Evolutionary conservation across 2,329 filamentous ascomycete species (phyloP).

Genomic region (Ceratocystis destructans): DNA sequence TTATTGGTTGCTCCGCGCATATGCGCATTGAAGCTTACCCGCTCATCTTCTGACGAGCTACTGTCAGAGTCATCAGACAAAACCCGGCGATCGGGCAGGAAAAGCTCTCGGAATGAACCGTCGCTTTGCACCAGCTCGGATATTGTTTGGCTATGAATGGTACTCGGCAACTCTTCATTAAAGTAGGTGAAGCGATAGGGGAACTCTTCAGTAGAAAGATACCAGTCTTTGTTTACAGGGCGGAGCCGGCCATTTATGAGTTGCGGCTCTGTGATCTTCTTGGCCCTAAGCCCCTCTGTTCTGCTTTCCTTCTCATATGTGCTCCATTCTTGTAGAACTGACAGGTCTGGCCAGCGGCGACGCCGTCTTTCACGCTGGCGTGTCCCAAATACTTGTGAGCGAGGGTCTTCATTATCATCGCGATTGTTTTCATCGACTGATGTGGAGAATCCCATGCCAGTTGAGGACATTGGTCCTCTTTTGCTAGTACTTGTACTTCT

Average conservation of each 20-base stretch:
- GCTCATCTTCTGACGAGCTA: slow-evolving; percentile 15
- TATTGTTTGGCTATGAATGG: slow-evolving; percentile 90
- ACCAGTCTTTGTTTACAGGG: slow-evolving; percentile 69
- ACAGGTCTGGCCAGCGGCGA: slow-evolving; percentile 72
- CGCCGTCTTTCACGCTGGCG: slow-evolving; percentile 33
- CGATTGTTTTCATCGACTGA: slow-evolving; percentile 39
- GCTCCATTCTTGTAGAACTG: slow-evolving; percentile 78
- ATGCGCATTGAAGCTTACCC: slow-evolving; percentile 19
- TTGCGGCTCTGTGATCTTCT: slow-evolving; percentile 87
- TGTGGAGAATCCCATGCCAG: background rate
- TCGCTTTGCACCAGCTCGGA: slow-evolving; percentile 83
- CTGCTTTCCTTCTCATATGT: slow-evolving; percentile 77
- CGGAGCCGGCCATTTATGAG: slow-evolving; percentile 80
- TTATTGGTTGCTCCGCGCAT: slow-evolving; percentile 13
- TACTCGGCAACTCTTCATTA: slow-evolving; percentile 91
- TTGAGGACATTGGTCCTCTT: slow-evolving; percentile 5
- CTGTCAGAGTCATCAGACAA: slow-evolving; percentile 61
- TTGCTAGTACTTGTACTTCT: slow-evolving; percentile 21
- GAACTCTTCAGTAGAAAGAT: slow-evolving; percentile 71
- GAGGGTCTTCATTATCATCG: slow-evolving; percentile 22
- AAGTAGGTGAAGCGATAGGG: slow-evolving; percentile 98
- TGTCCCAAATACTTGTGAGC: slow-evolving; percentile 10
- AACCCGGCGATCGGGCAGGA: slow-evolving; percentile 71
- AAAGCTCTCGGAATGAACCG: slow-evolving; percentile 71
- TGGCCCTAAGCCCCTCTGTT: slow-evolving; percentile 67